Base-by-base conservation (phyloP, 202 grass and related monocot species). In the Setaria italica region DNA sequence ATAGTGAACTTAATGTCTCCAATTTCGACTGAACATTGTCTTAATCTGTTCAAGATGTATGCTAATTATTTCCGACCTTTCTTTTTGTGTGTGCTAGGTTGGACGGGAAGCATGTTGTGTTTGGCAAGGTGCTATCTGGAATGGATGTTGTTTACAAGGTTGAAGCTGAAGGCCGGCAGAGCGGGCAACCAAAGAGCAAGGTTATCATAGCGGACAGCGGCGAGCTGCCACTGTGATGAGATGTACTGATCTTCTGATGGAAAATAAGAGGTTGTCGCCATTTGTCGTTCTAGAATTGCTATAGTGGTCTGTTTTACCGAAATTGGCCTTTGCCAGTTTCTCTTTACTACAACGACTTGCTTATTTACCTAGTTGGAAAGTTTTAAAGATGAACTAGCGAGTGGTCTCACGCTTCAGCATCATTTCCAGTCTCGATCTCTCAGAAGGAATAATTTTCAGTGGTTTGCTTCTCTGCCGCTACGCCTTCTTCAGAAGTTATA, bases 111-210 rank as follows among this genome's bases (percentile, higher is more conserved):
- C 97, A 99, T 56, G 97, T 99, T 14, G 97, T 99, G 60, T 99
- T 99, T 37, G 97, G 97, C 65, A 97, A 99, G 88, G 97, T 99
- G 68, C n/a, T 99, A 5, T 99, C 97, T 19, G 97, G 97, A 47
- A 99, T 99, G 97, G 97, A 99, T 87, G 94, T 99, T 79, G 45
- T 99, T 20, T 99, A 99, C 91, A 99, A 99, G 87, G 67, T 99
- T 3, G 97, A 99, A 62, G 97, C 97, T 53, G 97, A 99, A 79
- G 97, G 97, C 47, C 13, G 9, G 34, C 97, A 99, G 86, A 91
- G 54, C 29, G 97, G 97, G n/a, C 77, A 92, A 3, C 97, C 97
- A 5, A 99, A 96, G 87, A 91, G 85, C 80, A 92, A 94, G 45
- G 85, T 97, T 54, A 90, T 94, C 32, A 87, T 99, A 1, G 82